These are phyloP conservation scores for Paramecium biaurelia DNA, from an alignment of 73 alveolate species.

Conservation along the genomic window DNA sequence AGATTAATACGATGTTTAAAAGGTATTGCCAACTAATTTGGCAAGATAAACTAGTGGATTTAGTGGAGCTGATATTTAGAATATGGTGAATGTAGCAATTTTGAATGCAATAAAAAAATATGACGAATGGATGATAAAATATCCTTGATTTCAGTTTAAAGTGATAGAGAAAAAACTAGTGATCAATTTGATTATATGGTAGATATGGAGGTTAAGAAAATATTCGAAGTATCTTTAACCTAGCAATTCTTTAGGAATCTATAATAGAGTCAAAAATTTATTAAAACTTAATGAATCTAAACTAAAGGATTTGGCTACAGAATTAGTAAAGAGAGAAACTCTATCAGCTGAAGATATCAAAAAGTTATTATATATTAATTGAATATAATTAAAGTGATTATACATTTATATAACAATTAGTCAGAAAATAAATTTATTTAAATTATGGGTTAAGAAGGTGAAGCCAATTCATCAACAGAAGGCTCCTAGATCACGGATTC, in stretches of 20 bases:
- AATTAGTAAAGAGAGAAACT: conserved; percentile 66
- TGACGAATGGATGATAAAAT: conserved; percentile 86
- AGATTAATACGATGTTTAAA: conserved; percentile 61
- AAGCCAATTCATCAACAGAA: background rate
- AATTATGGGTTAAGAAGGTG: background rate
- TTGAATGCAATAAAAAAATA: no score
- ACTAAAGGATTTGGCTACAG: conserved; percentile 71
- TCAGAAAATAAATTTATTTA: background rate
- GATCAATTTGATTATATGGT: conserved; percentile 71
- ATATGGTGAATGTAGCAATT: conserved; percentile 83
- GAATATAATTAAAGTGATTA: background rate
- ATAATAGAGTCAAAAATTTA: conserved; percentile 73
- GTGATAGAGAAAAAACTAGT: conserved; percentile 67
- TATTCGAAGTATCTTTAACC: conserved; percentile 60
- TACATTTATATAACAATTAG: background rate
- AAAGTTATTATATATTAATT: background rate
- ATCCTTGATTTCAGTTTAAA: conserved; percentile 55
- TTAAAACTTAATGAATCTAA: conserved; percentile 66
- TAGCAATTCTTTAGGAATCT: conserved; percentile 42
- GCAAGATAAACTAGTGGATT: conserved; percentile 83
- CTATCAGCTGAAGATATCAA: conserved; percentile 60
- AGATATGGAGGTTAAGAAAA: conserved; percentile 77
- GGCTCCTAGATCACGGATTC: background rate
- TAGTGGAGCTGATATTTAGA: conserved; percentile 88
- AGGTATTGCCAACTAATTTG: conserved; percentile 59